Percentiles rank a stretch among this genome's conserved stretches.
Evolutionary conservation across 2,329 filamentous ascomycete species (phyloP).

Genomic region (Apiospora koreana): DNA sequence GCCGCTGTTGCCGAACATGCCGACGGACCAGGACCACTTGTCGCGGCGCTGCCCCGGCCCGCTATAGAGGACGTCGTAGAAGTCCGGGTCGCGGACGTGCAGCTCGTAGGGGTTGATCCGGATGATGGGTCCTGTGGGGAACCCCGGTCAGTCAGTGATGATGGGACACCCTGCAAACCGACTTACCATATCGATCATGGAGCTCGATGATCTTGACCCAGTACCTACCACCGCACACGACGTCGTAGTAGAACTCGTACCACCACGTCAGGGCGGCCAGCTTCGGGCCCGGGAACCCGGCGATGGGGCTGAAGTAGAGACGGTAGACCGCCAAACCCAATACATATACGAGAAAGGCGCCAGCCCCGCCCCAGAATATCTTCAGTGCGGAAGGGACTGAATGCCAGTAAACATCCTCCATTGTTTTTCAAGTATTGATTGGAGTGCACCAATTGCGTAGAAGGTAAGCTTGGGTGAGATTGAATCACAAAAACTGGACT

Average conservation of each 20-base stretch:
- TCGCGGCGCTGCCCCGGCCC: constrained; percentile 14
- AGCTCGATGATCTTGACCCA: neutral
- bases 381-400: neutral
- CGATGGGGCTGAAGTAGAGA: neutral
- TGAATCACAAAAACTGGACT: no score
- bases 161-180: no score
- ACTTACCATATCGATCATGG: neutral
- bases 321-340: neutral
- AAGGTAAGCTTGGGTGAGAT: no score
- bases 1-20: neutral
- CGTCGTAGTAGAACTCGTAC: constrained; percentile 33
- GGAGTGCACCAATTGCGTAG: no score
- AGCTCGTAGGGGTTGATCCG: constrained; percentile 16
- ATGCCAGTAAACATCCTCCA: neutral
- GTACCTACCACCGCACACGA: neutral
- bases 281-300: neutral
- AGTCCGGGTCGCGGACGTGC: constrained; percentile 14
- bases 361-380: neutral
- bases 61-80: constrained; percentile 14
- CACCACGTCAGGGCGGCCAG: constrained; percentile 15
- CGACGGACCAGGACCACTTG: constrained; percentile 11
- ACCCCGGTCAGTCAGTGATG: neutral
- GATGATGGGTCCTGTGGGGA: constrained; percentile 13
- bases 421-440: no score
- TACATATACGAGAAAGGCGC: neutral